These are phyloP conservation scores for Tricholoma bakamatsutake DNA, from an alignment of 768 basidiomycete genomes.

Conservation along the genomic window DNA sequence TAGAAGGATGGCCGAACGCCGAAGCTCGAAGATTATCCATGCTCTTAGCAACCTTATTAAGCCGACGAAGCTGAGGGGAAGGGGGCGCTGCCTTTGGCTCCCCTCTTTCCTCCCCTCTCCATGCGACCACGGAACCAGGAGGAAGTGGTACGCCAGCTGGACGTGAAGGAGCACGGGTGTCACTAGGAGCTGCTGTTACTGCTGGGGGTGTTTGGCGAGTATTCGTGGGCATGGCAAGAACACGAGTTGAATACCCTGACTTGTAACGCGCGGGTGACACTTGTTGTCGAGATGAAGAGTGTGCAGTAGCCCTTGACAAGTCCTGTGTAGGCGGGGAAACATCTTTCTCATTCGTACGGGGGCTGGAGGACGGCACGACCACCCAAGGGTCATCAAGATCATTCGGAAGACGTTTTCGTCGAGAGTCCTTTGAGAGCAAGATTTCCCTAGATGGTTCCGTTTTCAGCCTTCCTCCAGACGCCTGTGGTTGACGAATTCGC, in stretches of 20 bases:
- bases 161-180: slow-evolving; percentile 27
- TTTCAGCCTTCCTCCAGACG: slow-evolving; percentile 21
- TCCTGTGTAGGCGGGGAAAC: slow-evolving; percentile 20
- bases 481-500: slow-evolving; percentile 22
- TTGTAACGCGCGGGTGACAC: slow-evolving; percentile 24
- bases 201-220: slow-evolving; percentile 35
- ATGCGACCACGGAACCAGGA: slow-evolving; percentile 40
- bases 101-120: slow-evolving; percentile 41
- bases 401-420: slow-evolving; percentile 18
- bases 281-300: slow-evolving; percentile 24
- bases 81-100: slow-evolving; percentile 32
- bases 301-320: slow-evolving; percentile 11
- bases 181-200: slow-evolving; percentile 25
- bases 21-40: slow-evolving; percentile 46
- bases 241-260: slow-evolving; percentile 24
- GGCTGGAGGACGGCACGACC: slow-evolving; percentile 21
- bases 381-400: slow-evolving; percentile 27
- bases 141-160: slow-evolving; percentile 41
- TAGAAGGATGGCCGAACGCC: slow-evolving; percentile 26
- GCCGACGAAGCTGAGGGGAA: slow-evolving; percentile 22
- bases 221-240: slow-evolving; percentile 28
- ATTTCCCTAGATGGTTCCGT: slow-evolving; percentile 29
- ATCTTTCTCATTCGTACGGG: slow-evolving; percentile 26
- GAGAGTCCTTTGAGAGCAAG: slow-evolving; percentile 16
- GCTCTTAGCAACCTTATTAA: slow-evolving; percentile 44